Base-by-base conservation (phyloP, 257 asterid species). In the Nicotiana noctiflora region DNA sequence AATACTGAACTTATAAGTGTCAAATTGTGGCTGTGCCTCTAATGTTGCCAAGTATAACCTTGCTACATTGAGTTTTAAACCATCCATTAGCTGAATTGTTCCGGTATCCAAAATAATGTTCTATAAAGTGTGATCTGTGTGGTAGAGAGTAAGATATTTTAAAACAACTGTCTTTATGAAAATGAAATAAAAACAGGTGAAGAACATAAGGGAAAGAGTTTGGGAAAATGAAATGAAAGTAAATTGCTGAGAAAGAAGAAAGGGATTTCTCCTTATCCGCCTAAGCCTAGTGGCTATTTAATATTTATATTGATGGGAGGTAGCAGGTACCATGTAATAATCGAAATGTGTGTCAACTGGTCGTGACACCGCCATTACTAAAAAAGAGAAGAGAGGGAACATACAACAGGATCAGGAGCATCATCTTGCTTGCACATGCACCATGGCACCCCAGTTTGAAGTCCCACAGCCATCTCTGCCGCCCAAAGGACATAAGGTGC, bases 381-480 rank as follows among this genome's bases (percentile, higher is more conserved):
- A 34, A 1, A 34, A 29, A 29, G 4, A 21, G 25, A 29, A 12
- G 9, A 27, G 5, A 81, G 27, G 74, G 55, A 49, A 6, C 52
- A 79, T 88, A 95, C 98, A 91, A 95, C 86, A 0, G 97, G 98
- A 84, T 88, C 91, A 10, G 99, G 99, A 79, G 98, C 99, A 34
- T 95, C 94, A 40, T 90, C 91, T 86, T 95, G 99, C 86, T 95
- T 95, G 90, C 99, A 95, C 99, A 95, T 95, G 3, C 84, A 86
- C 99, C 99, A 95, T 11, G 99, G 99, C 9, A 92, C 98, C 3
- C 98, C 94, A 1, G 98, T 95, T 0, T 91, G 13, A 3, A 90
- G 94, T 80, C 89, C 96, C 34, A 86, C 92, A 0, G 98, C 97
- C 97, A 95, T 91, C 18, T 75, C 63, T 8, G 99, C 98, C 0